A percentile compares a stretch with the other conserved stretches of the same genome.
These are phyloP conservation scores for Sporisorium reilianum DNA, from an alignment of 1,284 basidiomycete genomes.

Conservation along the genomic window DNA sequence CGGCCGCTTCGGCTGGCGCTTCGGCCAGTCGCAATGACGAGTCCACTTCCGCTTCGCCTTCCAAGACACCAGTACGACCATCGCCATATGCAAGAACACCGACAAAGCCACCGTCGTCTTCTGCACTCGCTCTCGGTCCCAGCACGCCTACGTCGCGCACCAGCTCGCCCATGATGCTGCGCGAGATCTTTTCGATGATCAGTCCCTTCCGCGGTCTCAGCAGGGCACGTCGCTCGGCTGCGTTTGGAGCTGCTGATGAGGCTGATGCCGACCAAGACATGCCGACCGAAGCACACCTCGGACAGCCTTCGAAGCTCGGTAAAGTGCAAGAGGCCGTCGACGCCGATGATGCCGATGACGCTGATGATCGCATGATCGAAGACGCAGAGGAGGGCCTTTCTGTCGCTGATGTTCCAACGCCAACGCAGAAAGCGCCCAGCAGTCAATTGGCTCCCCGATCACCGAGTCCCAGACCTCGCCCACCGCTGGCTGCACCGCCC, in stretches of 20 bases:
- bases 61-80: slow-evolving; percentile 34
- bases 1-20: slow-evolving; percentile 18
- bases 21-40: slow-evolving; percentile 19
- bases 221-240: slow-evolving; percentile 42
- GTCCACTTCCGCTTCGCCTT: slow-evolving; percentile 18
- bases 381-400: slow-evolving; percentile 27
- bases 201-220: slow-evolving; percentile 46
- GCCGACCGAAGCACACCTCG: not conserved
- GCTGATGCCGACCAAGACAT: slow-evolving; percentile 10
- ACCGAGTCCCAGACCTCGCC: slow-evolving; percentile 17
- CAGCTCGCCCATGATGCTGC: slow-evolving; percentile 48
- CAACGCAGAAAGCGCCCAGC: not conserved
- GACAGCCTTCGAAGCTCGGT: not conserved
- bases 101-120: slow-evolving; percentile 28
- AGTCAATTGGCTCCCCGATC: slow-evolving; percentile 18
- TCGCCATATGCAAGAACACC: slow-evolving; percentile 46
- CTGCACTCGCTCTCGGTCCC: slow-evolving; percentile 24
- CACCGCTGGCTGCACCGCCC: slow-evolving; percentile 17
- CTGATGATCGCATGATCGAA: slow-evolving; percentile 42
- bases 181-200: slow-evolving; percentile 49
- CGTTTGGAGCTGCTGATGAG: slow-evolving; percentile 39
- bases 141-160: slow-evolving; percentile 41
- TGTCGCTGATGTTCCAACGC: not conserved
- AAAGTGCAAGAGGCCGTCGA: slow-evolving; percentile 17
- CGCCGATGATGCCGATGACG: slow-evolving; percentile 13